Evolutionary conservation across 805 yeast genomes (phyloP), one percentile per base, ranked within the genome.

Genomic region (Ogataea thermomethanolica): DNA sequence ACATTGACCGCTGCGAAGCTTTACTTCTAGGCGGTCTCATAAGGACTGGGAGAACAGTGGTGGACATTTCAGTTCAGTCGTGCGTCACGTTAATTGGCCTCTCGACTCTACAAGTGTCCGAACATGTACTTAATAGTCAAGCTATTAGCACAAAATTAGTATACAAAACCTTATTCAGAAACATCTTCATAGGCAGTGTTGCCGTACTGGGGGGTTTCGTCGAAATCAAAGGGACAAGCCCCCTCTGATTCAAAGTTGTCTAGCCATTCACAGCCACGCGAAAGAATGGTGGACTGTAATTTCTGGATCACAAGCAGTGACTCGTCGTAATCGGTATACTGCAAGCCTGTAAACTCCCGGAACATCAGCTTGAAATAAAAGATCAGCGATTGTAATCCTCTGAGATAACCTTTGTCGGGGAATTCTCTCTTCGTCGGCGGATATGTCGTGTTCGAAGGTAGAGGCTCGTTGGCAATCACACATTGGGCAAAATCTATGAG

Each of bases 401-500:
- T 73, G 29, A 89, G 63, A 59, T 88, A 93, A 1, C 99, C 99
- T 46, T 64, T 57, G 62, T 93, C 99, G 2, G 87, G 80, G 28
- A 64, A 58, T 8, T 70, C 63, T 1, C 78, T 76, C 51, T 81
- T 79, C 29, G 60, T 67, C 1, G 97, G 96, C 3, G 96, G 95
- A 38, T 79, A 82, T 1, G 76, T 71, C 12, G 74, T 70, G 10
- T 61, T 53, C 11, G 59, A 59, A 0, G 70, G 64, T 12, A 68
- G 54, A 29, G 69, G 66, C 43, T 75, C 76, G 30, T 77, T 81
- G 3, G 78, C 78, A 24, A 88, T 84, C 11, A 88, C 82, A 55
- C 95, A 84, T 58, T 90, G 95, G 1, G 98, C 98, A 71, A 93
- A 93, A 65, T 93, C 99, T 51, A 93, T 93, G 40, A 95, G 74